phyloP scores from a whole-genome alignment of 805 yeast species.

The Candida mattraensis region DNA sequence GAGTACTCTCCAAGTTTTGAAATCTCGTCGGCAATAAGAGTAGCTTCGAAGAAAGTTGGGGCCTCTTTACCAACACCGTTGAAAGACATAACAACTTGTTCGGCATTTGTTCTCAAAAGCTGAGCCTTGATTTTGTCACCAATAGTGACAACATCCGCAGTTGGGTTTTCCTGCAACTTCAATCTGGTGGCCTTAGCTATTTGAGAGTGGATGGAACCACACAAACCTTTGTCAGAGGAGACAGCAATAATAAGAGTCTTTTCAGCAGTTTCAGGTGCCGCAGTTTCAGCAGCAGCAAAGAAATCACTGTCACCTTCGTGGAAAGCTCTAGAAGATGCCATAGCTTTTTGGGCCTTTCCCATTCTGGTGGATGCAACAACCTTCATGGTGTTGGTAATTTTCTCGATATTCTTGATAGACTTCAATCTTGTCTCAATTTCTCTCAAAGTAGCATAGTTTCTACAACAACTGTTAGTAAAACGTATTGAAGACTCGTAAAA shows the following conservation, averaged over 20 bases:
- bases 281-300: conserved; percentile 79
- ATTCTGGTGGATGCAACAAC: conserved; percentile 98
- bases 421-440: conserved; percentile 98
- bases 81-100: conserved; percentile 70
- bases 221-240: conserved; percentile 96
- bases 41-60: conserved; percentile 89
- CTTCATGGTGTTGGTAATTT: conserved; percentile 99
- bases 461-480: conserved; percentile 29
- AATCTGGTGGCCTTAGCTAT: conserved; percentile 83
- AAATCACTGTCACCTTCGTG: conserved; percentile 78
- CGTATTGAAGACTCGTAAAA: background rate
- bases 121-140: conserved; percentile 96
- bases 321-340: conserved; percentile 83
- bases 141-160: conserved; percentile 77
- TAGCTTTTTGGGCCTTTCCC: conserved; percentile 93
- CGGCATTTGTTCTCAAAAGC: conserved; percentile 77
- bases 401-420: conserved; percentile 97
- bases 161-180: conserved; percentile 59
- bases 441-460: conserved; percentile 97
- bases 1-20: conserved; percentile 67
- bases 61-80: conserved; percentile 95
- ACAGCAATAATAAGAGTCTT: conserved; percentile 82
- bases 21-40: conserved; percentile 86
- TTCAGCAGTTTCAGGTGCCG: conserved; percentile 41
- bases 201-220: conserved; percentile 98